These are phyloP conservation scores for Ogataea glucozyma DNA, from an alignment of 805 yeast species.

Conservation along the genomic window DNA sequence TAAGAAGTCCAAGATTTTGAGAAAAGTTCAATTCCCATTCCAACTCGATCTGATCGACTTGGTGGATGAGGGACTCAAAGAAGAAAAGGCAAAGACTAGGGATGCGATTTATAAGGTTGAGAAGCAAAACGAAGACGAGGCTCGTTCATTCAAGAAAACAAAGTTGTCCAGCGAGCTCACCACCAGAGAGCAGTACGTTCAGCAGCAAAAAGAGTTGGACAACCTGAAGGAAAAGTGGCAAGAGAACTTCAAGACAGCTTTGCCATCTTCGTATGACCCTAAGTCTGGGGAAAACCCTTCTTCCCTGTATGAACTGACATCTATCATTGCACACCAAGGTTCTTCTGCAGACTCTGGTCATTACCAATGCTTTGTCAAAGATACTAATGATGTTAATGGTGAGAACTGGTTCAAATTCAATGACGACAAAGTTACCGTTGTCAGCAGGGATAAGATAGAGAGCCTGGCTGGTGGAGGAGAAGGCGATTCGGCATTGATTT, in stretches of 20 bases:
- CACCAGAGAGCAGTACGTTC: constrained; percentile 57
- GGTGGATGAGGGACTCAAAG: constrained; percentile 74
- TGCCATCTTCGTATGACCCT: constrained; percentile 43
- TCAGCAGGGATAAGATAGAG: constrained; percentile 82
- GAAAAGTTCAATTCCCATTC: constrained; percentile 94
- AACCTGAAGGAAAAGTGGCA: constrained; percentile 52
- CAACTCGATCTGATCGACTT: constrained; percentile 86
- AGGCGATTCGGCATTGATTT: constrained; percentile 89
- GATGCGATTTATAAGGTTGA: constrained; percentile 77
- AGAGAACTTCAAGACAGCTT: constrained; percentile 43
- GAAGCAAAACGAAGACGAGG: constrained; percentile 69
- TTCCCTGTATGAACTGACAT: constrained; percentile 78
- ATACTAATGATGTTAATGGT: constrained; percentile 61
- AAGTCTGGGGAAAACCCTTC: constrained; percentile 76
- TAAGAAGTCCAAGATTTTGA: constrained; percentile 88
- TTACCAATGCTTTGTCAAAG: constrained; percentile 86
- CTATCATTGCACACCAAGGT: constrained; percentile 91
- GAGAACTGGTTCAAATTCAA: constrained; percentile 93
- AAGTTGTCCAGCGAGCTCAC: constrained; percentile 41
- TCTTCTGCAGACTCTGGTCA: constrained; percentile 97
- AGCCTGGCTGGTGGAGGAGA: constrained; percentile 96
- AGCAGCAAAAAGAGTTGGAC: constrained; percentile 50
- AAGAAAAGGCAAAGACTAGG: constrained; percentile 66
- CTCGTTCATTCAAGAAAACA: constrained; percentile 70
- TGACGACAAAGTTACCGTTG: constrained; percentile 82